Evolutionary conservation across 2,329 filamentous ascomycete genomes (phyloP), one percentile per base, ranked within the genome.

Genomic region (Rugonectria rugulosa): DNA sequence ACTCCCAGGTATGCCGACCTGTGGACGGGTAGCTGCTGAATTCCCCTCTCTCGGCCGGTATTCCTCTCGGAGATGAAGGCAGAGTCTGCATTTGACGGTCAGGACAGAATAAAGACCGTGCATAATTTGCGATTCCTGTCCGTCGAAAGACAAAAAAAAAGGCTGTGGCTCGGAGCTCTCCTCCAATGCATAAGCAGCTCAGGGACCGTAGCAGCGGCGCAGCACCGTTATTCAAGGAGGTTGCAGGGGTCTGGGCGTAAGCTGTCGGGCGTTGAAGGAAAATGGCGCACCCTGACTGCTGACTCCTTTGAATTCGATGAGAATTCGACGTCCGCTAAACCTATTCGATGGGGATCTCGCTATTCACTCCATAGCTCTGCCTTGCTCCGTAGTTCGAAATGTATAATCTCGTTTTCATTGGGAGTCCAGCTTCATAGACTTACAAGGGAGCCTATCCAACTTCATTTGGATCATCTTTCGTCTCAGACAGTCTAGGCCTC

Each of bases 271-370:
- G 52, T 52, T 54, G 42, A 54, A 59, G 51, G 55, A 29, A 60
- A 59, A 60, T 62, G 37, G 50, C 53, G 57, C 55, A 54, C 49
- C 53, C 36, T 57, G 53, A 57, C 20, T 38, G 37, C 36, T 53
- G 48, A 36, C 45, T 41, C 36, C n/a, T n/a, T n/a, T n/a, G n/a
- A n/a, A n/a, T n/a, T n/a, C n/a, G n/a, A n/a, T n/a, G n/a, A n/a
- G n/a, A n/a, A n/a, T n/a, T n/a, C n/a, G n/a, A n/a, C n/a, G n/a
- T n/a, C n/a, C n/a, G n/a, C n/a, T n/a, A n/a, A n/a, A n/a, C n/a
- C n/a, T n/a, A n/a, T n/a, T n/a, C n/a, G n/a, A n/a, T n/a, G n/a
- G n/a, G n/a, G n/a, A n/a, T n/a, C n/a, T n/a, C n/a, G n/a, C n/a
- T n/a, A n/a, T n/a, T n/a, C n/a, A n/a, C n/a, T n/a, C n/a, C n/a